Conservation (phyloP, 306 rosid genomes). For the Dryas alaskensis region DNA sequence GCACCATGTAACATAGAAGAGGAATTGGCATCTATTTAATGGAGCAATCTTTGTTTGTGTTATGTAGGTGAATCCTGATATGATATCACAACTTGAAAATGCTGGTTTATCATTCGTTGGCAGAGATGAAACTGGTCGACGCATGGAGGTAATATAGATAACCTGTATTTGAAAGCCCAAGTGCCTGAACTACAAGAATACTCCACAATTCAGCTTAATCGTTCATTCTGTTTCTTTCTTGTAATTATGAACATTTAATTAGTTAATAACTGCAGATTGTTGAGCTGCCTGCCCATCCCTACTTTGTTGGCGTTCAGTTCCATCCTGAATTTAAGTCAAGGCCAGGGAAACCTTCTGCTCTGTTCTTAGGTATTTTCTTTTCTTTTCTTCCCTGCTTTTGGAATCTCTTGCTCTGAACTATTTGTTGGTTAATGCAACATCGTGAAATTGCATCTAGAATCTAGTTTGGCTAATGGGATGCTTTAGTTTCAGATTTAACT, state of each 20-base stretch:
- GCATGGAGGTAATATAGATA: slow-evolving; percentile 60
- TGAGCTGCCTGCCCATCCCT: slow-evolving; percentile 80
- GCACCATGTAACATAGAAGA: neutral
- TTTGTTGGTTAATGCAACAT: neutral
- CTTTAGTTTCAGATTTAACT: neutral
- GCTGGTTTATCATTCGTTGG: slow-evolving; percentile 86
- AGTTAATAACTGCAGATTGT: slow-evolving; percentile 54
- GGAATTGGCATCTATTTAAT: slow-evolving; percentile 2
- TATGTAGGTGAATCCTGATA: slow-evolving; percentile 79
- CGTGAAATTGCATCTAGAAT: neutral
- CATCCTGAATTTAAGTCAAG: slow-evolving; percentile 89
- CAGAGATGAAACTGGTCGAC: slow-evolving; percentile 69
- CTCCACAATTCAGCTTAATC: slow-evolving; percentile 10
- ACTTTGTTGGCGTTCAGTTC: slow-evolving; percentile 78
- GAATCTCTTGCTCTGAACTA: neutral
- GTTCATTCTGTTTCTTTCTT: neutral
- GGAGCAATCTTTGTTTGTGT: slow-evolving; percentile 1
- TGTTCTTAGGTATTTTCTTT: slow-evolving; percentile 56
- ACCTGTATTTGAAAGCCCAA: neutral
- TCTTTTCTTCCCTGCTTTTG: neutral
- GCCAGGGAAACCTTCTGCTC: slow-evolving; percentile 83
- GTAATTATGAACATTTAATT: slow-evolving; percentile 15
- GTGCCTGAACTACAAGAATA: neutral
- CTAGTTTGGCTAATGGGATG: neutral
- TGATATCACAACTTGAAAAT: slow-evolving; percentile 68